Conservation (phyloP, 1,139 yeast genomes). For the Petasospora fabianii region DNA sequence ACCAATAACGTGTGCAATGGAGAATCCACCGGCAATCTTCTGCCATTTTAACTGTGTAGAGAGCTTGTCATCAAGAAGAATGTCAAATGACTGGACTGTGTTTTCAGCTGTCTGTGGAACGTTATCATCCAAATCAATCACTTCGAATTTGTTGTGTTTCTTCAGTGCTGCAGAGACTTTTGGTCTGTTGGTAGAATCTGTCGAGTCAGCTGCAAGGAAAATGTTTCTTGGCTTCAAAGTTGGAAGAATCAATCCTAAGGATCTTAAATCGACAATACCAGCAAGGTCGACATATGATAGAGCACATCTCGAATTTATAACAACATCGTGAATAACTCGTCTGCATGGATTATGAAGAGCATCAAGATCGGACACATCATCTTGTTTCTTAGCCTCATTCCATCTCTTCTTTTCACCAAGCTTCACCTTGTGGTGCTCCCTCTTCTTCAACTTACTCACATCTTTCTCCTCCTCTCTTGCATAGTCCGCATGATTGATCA, state of each 20-base stretch:
- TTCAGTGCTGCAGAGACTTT: conserved; percentile 23
- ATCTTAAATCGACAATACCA: conserved; percentile 82
- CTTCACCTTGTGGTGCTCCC: conserved; percentile 18
- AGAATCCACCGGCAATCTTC: conserved; percentile 70
- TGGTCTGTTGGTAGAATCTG: conserved; percentile 28
- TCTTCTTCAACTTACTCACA: conserved; percentile 23
- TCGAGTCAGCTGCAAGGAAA: conserved; percentile 50
- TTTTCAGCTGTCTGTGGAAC: conserved; percentile 51
- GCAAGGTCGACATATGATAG: conserved; percentile 77
- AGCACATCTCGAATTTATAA: conserved; percentile 60
- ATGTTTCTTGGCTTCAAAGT: conserved; percentile 76
- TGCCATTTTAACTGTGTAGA: conserved; percentile 78
- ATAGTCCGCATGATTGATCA: conserved; percentile 63
- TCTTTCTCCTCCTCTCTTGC: conserved; percentile 51
- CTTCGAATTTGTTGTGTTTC: conserved; percentile 32
- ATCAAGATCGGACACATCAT: conserved; percentile 50
- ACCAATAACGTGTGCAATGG: conserved; percentile 82
- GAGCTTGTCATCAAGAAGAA: conserved; percentile 65
- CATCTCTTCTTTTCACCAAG: conserved; percentile 28
- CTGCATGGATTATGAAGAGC: conserved; percentile 56
- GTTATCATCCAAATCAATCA: conserved; percentile 37
- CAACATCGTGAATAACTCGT: conserved; percentile 35
- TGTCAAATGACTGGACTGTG: conserved; percentile 63
- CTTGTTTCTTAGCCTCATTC: conserved; percentile 32
- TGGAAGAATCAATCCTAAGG: conserved; percentile 74